phyloP scores from a whole-genome alignment of 2,329 filamentous ascomycete species.

The Pseudohalonectria lignicola region DNA sequence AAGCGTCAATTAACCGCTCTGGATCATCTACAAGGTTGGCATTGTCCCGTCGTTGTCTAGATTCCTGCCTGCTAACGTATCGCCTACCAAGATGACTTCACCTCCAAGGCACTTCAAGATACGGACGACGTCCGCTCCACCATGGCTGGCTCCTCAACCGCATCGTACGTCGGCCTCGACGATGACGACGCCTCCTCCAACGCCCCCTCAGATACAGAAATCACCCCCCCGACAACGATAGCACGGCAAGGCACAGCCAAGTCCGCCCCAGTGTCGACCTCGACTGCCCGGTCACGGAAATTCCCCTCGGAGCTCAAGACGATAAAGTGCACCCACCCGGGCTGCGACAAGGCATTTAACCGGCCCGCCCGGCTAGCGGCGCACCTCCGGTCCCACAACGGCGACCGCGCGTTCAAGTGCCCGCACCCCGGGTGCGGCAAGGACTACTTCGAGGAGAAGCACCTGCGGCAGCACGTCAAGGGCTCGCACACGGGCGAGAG shows the following conservation, averaged over 20 bases:
- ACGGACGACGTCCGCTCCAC: not conserved
- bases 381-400: constrained; percentile 76
- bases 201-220: not conserved
- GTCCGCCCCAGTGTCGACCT: constrained; percentile 16
- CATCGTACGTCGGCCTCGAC: not conserved
- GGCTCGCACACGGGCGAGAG: constrained; percentile 62
- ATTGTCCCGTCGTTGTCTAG: not conserved
- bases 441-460: constrained; percentile 75
- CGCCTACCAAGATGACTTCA: not conserved
- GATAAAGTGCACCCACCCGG: constrained; percentile 61
- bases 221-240: not conserved
- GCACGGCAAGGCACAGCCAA: not conserved
- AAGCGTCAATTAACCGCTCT: not conserved
- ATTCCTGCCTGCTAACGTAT: not conserved
- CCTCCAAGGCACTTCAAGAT: not conserved
- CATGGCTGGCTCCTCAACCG: not conserved
- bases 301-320: constrained; percentile 67
- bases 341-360: constrained; percentile 77
- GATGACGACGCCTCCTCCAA: not conserved
- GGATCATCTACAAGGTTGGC: not conserved
- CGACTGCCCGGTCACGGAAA: constrained; percentile 23
- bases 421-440: constrained; percentile 63
- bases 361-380: constrained; percentile 69
- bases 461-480: constrained; percentile 77
- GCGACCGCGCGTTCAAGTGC: constrained; percentile 72